Percentiles rank a stretch among this genome's conserved stretches.
phyloP scores from a whole-genome alignment of 2,329 filamentous ascomycete species.

The Xylaria polymorpha region DNA sequence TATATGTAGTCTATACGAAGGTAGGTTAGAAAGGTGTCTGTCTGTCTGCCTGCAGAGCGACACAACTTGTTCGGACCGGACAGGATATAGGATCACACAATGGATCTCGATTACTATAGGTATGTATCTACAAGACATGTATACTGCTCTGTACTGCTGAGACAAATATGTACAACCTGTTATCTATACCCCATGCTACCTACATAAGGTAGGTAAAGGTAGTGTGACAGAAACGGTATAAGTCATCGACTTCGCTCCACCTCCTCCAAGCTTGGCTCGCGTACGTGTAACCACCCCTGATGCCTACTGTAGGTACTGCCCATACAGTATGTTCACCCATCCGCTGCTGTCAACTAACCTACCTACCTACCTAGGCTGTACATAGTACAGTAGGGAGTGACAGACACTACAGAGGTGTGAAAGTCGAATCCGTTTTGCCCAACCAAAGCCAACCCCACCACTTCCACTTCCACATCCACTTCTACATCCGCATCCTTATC shows the following conservation, averaged over 20 bases:
- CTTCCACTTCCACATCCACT: slow-evolving; percentile 5
- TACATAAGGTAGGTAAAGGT: too few relatives aligned
- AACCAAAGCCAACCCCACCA: slow-evolving; percentile 27
- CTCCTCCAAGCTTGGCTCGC: slow-evolving; percentile 9
- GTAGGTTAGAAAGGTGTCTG: neutral
- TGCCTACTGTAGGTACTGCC: too few relatives aligned
- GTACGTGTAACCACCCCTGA: slow-evolving; percentile 26
- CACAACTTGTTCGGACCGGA: neutral
- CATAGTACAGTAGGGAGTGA: too few relatives aligned
- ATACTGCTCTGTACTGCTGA: too few relatives aligned
- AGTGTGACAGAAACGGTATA: slow-evolving; percentile 12
- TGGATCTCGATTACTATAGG: too few relatives aligned
- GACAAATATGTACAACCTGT: neutral
- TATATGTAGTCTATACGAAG: neutral
- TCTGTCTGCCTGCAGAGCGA: slow-evolving; percentile 13
- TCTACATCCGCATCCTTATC: slow-evolving; percentile 25
- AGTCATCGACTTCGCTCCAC: slow-evolving; percentile 14
- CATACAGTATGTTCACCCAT: too few relatives aligned
- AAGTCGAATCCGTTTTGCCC: neutral
- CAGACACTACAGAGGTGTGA: too few relatives aligned
- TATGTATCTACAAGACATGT: too few relatives aligned
- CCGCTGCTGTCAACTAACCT: neutral
- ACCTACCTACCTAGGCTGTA: too few relatives aligned
- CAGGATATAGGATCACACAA: neutral
- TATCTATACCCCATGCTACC: neutral